A percentile compares a stretch with the other conserved stretches of the same genome.
Evolutionary conservation across 805 yeast genomes (phyloP).

Genomic region (Vanderwaltozyma tropicalis): DNA sequence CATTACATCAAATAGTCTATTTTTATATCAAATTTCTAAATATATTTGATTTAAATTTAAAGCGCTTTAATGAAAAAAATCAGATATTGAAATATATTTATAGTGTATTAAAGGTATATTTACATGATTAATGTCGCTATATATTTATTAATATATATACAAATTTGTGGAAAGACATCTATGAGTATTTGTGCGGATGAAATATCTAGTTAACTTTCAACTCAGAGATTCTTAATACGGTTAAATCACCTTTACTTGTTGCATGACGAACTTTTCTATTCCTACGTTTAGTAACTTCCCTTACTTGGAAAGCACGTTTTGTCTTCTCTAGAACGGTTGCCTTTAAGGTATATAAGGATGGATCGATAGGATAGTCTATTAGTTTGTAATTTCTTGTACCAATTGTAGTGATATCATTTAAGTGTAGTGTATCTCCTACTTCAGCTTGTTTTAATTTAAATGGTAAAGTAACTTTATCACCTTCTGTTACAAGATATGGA

Average conservation of each 20-base stretch:
- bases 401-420: conserved; percentile 66
- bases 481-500: conserved; percentile 82
- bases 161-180: no score
- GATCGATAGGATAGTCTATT: conserved; percentile 44
- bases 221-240: conserved; percentile 69
- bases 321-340: conserved; percentile 85
- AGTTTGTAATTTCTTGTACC: conserved; percentile 80
- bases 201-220: conserved; percentile 38
- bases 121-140: no score
- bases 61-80: no score
- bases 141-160: no score
- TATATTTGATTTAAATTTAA: no score
- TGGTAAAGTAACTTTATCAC: conserved; percentile 76
- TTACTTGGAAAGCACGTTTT: conserved; percentile 61
- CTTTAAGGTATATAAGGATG: conserved; percentile 45
- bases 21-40: no score
- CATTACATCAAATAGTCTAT: no score
- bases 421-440: conserved; percentile 71
- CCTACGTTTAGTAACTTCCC: conserved; percentile 71
- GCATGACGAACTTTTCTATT: conserved; percentile 63
- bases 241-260: conserved; percentile 57
- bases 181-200: no score
- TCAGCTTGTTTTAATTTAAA: conserved; percentile 63
- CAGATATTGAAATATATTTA: no score
- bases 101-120: no score